Conservation (phyloP, 1,284 basidiomycete genomes). For the Irpex sp. region DNA sequence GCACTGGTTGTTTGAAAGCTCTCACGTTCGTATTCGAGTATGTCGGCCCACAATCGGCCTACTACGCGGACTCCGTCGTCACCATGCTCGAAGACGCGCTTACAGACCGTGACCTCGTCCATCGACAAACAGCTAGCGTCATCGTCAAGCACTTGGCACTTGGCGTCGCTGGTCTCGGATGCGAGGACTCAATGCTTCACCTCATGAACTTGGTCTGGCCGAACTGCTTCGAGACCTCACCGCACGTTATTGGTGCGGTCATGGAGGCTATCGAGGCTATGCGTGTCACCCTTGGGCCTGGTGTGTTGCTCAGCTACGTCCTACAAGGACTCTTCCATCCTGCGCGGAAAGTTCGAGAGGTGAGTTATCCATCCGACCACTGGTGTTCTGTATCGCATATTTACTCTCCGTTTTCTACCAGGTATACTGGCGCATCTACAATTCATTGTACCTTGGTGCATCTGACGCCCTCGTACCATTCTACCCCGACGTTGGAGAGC, state of each 20-base stretch:
- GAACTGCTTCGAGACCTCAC: constrained; percentile 97
- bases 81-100: constrained; percentile 98
- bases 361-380: constrained; percentile 26
- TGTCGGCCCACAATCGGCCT: constrained; percentile 98
- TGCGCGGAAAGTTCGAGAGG: constrained; percentile 94
- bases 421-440: constrained; percentile 91
- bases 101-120: constrained; percentile 97
- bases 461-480: constrained; percentile 91
- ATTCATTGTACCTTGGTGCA: constrained; percentile 86
- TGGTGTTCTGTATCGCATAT: not conserved
- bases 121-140: constrained; percentile 97
- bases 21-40: constrained; percentile 99
- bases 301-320: constrained; percentile 86
- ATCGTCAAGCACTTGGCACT: constrained; percentile 98
- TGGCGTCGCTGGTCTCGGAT: constrained; percentile 94
- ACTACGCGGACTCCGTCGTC: constrained; percentile 96
- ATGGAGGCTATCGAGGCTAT: constrained; percentile 98
- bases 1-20: constrained; percentile 99
- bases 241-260: constrained; percentile 96
- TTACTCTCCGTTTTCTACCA: not conserved
- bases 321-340: constrained; percentile 96
- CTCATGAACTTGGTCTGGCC: constrained; percentile 99
- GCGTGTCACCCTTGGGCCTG: constrained; percentile 93
- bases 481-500: constrained; percentile 86
- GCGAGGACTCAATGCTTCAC: constrained; percentile 97